Percentiles rank a stretch among this genome's conserved stretches.
These are phyloP conservation scores for Escallonia rubra DNA, from an alignment of 129 eudicot genomes.

Conservation along the genomic window DNA sequence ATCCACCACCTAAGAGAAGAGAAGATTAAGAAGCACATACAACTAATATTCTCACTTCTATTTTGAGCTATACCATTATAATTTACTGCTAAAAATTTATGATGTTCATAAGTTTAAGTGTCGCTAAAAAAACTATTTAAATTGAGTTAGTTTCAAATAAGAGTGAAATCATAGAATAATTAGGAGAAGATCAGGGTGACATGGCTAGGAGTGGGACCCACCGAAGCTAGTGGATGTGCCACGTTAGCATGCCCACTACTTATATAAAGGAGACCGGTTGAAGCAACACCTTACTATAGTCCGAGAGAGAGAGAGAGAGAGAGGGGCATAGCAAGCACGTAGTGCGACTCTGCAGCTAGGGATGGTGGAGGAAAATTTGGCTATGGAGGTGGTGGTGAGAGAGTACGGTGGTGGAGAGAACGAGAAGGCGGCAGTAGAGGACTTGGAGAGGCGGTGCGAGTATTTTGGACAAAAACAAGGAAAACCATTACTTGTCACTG, in stretches of 20 bases:
- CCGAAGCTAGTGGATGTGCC: constrained; percentile 10
- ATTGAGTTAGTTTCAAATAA: no score
- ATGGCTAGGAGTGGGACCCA: neutral
- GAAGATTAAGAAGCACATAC: no score
- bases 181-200: neutral
- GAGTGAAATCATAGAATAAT: no score
- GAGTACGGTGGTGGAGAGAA: constrained; percentile 32
- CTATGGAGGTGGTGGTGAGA: constrained; percentile 34
- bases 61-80: no score
- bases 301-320: neutral
- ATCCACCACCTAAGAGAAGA: no score
- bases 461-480: constrained; percentile 29
- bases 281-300: neutral
- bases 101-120: no score
- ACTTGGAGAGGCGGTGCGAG: constrained; percentile 55
- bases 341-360: constrained; percentile 14
- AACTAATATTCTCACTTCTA: no score
- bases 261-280: neutral
- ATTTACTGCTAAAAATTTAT: no score
- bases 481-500: constrained; percentile 45
- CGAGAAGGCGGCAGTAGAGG: constrained; percentile 52
- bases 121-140: no score
- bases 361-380: constrained; percentile 27
- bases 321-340: neutral
- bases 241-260: constrained; percentile 8